Evolutionary conservation across 495 filamentous ascomycete genomes (phyloP).

Genomic region (Xylaria telfairii): DNA sequence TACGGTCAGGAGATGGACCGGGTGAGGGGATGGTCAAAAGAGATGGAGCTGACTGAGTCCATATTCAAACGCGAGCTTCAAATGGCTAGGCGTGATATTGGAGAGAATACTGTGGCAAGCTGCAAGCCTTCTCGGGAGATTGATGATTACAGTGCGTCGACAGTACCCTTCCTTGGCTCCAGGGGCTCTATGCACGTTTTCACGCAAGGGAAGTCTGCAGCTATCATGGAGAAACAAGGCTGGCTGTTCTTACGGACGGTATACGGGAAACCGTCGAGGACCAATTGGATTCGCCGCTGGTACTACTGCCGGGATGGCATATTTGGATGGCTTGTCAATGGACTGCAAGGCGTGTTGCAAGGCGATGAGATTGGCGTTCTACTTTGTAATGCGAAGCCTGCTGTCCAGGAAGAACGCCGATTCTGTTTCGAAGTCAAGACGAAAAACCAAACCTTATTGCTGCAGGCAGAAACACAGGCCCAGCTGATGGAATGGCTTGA

Average conservation of each 20-base stretch:
- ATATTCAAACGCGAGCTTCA: constrained; percentile 80
- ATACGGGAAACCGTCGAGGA: constrained; percentile 85
- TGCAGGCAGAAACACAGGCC: constrained; percentile 91
- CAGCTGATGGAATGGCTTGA: constrained; percentile 92
- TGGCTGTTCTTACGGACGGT: constrained; percentile 87
- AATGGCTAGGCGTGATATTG: constrained; percentile 79
- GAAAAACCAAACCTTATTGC: constrained; percentile 85
- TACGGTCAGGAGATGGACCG: constrained; percentile 83
- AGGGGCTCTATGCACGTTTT: constrained; percentile 66
- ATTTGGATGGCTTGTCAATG: constrained; percentile 94
- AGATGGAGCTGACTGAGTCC: constrained; percentile 85
- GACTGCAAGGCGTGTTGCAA: constrained; percentile 86
- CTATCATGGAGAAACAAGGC: constrained; percentile 81
- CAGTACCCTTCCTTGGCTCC: constrained; percentile 82
- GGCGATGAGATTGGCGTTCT: constrained; percentile 95
- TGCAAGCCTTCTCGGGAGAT: constrained; percentile 85
- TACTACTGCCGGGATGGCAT: constrained; percentile 94
- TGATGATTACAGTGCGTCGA: constrained; percentile 88
- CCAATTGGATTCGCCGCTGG: constrained; percentile 89
- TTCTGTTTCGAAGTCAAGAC: constrained; percentile 99
- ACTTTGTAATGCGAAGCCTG: constrained; percentile 88
- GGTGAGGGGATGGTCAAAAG: constrained; percentile 86
- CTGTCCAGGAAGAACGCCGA: constrained; percentile 88
- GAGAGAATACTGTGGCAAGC: constrained; percentile 73
- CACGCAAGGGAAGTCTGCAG: constrained; percentile 51